Evolutionary conservation across 208 protist species (phyloP), one percentile per base, ranked within the genome.

Genomic region (Phytomonas francai): DNA sequence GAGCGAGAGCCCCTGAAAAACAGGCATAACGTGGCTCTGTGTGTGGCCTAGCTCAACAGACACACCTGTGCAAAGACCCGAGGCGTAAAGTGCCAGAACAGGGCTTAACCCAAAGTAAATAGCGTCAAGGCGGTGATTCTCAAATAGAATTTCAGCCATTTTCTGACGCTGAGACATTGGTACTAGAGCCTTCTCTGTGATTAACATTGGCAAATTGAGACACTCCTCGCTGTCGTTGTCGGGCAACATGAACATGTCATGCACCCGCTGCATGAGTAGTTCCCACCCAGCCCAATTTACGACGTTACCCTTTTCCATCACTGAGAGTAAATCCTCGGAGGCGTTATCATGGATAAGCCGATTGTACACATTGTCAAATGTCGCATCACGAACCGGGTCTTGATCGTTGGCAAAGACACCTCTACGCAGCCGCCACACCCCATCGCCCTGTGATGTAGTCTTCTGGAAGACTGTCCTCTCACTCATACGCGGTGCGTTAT

Each of bases 1-100:
- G 29, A 98, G 82, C 5, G 91, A 82, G 51, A 94, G 91, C 59
- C 97, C 97, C 80, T 99, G 97, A 83, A 98, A 99, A 69, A 99
- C 97, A 67, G 98, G 98, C 34, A 98, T 95, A 25, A 97, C 97
- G 83, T 99, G 97, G 73, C 97, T 95, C 30, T 98, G 97, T 72
- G 97, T 94, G 82, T 99, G 89, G 36, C 98, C 98, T 66, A 97
- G 87, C 67, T 99, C 97, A 11, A 99, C 81, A 3, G 91, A 84
- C 19, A 96, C 67, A 42, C 94, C 94, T 27, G 82, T 96, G 77
- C 88, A 81, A 19, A 89, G 68, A 1, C 94, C 94, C 5, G 79
- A 72, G 11, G 90, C 90, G 77, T 95, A 98, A 34, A 98, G 80
- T 3, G 94, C 78, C 14, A 97, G 83, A 22, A 94, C 86, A 25